A percentile compares a stretch with the other conserved stretches of the same genome.
phyloP scores from a whole-genome alignment of 2,329 filamentous ascomycete genomes.

The Laburnicola sp. region DNA sequence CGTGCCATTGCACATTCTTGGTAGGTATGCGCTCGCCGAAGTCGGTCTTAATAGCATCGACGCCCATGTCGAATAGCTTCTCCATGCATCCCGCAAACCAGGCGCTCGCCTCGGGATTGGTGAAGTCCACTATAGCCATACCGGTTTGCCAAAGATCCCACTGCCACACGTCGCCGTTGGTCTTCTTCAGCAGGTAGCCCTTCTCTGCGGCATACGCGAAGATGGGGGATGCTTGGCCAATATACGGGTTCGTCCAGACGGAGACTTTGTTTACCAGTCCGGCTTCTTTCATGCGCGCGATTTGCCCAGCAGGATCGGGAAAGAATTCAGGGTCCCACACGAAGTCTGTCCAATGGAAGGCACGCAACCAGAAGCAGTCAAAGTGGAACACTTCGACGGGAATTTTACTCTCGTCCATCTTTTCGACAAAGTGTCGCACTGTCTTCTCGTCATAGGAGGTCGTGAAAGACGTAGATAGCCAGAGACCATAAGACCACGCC shows the following conservation, averaged over 20 bases:
- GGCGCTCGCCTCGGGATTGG: slow-evolving; percentile 66
- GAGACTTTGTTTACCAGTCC: slow-evolving; percentile 65
- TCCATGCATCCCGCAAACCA: slow-evolving; percentile 68
- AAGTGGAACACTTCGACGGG: slow-evolving; percentile 75
- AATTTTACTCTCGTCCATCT: slow-evolving; percentile 67
- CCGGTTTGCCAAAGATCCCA: slow-evolving; percentile 79
- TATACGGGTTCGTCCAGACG: slow-evolving; percentile 77
- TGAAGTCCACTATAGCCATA: slow-evolving; percentile 75
- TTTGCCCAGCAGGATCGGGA: slow-evolving; percentile 67
- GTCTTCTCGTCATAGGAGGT: slow-evolving; percentile 72
- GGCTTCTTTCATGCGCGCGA: slow-evolving; percentile 64
- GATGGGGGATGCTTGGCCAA: slow-evolving; percentile 68
- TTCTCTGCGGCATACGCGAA: slow-evolving; percentile 67
- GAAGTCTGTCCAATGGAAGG: slow-evolving; percentile 76
- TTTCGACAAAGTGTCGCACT: slow-evolving; percentile 68
- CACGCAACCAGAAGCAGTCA: slow-evolving; percentile 77
- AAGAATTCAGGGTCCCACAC: slow-evolving; percentile 70
- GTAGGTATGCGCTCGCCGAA: slow-evolving; percentile 74
- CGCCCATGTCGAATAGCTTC: slow-evolving; percentile 67
- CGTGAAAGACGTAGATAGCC: slow-evolving; percentile 76
- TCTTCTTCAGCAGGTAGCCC: slow-evolving; percentile 70
- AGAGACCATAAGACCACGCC: slow-evolving; percentile 74
- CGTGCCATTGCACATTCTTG: slow-evolving; percentile 66
- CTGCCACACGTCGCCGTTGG: slow-evolving; percentile 71
- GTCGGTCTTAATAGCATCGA: slow-evolving; percentile 75